A percentile compares a stretch with the other conserved stretches of the same genome.
Evolutionary conservation across 2,329 filamentous ascomycete species (phyloP).

Genomic region (Phialocephala sp.): DNA sequence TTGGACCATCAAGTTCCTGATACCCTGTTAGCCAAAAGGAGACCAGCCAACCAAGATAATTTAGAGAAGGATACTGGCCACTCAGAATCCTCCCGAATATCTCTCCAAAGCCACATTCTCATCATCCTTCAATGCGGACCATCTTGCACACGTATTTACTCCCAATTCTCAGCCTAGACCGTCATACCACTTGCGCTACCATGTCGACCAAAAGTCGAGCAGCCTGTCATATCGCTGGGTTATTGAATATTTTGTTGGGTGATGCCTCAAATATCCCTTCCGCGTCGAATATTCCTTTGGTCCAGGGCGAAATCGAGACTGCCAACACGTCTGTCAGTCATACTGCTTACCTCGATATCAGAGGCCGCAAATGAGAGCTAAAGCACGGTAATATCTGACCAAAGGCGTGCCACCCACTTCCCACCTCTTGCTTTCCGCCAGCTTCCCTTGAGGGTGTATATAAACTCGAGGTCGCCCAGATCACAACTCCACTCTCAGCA

Average conservation of each 20-base stretch:
- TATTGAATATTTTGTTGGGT: background rate
- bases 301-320: background rate
- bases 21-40: background rate
- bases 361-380: background rate
- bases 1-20: background rate
- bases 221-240: background rate
- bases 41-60: background rate
- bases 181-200: background rate
- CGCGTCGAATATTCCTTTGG: background rate
- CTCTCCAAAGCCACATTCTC: background rate
- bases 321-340: background rate
- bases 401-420: background rate
- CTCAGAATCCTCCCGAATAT: background rate
- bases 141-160: no score
- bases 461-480: background rate
- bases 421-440: background rate
- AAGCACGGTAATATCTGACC: background rate
- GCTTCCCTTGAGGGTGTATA: background rate
- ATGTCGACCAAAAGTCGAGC: background rate
- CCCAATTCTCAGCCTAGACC: background rate
- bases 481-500: background rate
- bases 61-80: background rate
- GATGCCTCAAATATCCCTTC: background rate
- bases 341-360: background rate
- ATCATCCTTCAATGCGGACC: background rate